A percentile compares a stretch with the other conserved stretches of the same genome.
Conservation (phyloP, 192 early-diverging fungal species). For the Coemansia sp. region DNA sequence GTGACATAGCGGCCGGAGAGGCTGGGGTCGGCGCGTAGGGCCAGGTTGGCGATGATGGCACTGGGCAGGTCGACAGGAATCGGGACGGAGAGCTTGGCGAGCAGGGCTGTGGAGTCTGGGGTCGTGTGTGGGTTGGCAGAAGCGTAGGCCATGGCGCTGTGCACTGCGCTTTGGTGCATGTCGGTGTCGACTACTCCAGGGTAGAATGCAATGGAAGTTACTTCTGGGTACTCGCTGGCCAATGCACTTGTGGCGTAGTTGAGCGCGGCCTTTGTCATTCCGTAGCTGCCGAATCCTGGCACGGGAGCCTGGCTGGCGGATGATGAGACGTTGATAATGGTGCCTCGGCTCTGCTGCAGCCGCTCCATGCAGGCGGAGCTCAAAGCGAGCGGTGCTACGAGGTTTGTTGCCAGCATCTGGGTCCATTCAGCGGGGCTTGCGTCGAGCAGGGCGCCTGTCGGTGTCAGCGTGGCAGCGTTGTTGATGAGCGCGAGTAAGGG, state of each 20-base stretch:
- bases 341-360: conserved; percentile 1
- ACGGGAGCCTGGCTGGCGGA: conserved; percentile 38
- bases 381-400: conserved; percentile 21
- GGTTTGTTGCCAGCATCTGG: conserved; percentile 16
- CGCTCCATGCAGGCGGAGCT: neutral
- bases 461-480: conserved; percentile 29
- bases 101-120: conserved; percentile 2
- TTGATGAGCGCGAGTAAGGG: conserved; percentile 27
- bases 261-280: conserved; percentile 68
- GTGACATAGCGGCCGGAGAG: conserved; percentile 29
- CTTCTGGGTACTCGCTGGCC: conserved; percentile 67
- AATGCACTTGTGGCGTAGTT: conserved; percentile 67
- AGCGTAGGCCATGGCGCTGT: conserved; percentile 1
- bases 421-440: conserved; percentile 6
- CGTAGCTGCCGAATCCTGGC: conserved; percentile 30
- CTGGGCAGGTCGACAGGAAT: conserved; percentile 12
- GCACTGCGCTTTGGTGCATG: conserved; percentile 53
- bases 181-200: conserved; percentile 86
- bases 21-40: conserved; percentile 13
- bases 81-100: conserved; percentile 16
- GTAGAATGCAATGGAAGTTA: conserved; percentile 67
- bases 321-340: conserved; percentile 34
- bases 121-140: neutral
- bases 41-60: conserved; percentile 40
- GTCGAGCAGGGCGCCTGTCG: conserved; percentile 25